Base-by-base conservation (phyloP, 257 asterid species). In the Przewalskia tangutica region DNA sequence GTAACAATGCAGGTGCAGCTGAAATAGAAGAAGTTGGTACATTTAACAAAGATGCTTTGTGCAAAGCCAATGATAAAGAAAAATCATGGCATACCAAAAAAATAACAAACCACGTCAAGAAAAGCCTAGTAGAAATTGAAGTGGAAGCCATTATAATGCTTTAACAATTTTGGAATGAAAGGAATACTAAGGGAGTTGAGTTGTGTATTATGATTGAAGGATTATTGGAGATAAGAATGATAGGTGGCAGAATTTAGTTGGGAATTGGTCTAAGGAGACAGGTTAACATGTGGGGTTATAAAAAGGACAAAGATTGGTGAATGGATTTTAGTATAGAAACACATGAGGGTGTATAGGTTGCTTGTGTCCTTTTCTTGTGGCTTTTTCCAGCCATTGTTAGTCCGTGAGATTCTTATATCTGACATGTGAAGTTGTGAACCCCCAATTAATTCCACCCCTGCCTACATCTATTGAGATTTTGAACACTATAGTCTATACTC, bases 1-100 rank as follows among this genome's bases (percentile, higher is more conserved):
- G 98, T 67, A 89, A 38, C 71, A 92, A 58, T 80, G 98, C 88
- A 9, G 98, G 98, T 8, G 98, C 98, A 38, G 98, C 95, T 27
- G 98, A 91, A 27, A 95, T 95, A 6, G 95, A 78, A 5, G 98
- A 93, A 18, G 92, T 81, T 83, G 97, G 92, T 44, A 87, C 7
- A 10, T 44, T 77, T 51, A 58, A 85, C 48, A 77, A 51, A 34
- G 76, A 53, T 68, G 48, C 13, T 10, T 50, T 12, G 9, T 79
- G 46, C 9, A 77, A 23, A 36, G 90, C 88, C 10, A 71, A 10
- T 38, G 84, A 62, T 13, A 23, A 13, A 48, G 42, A 1, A 50
- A 3, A 7, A 20, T 48, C n/a, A 16, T 36, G 51, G 13, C 51
- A 66, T 7, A 56, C 84, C 51, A 87, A 53, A 82, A 91, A 85